These are phyloP conservation scores for Castanea crenata DNA, from an alignment of 306 rosid species.

Conservation along the genomic window DNA sequence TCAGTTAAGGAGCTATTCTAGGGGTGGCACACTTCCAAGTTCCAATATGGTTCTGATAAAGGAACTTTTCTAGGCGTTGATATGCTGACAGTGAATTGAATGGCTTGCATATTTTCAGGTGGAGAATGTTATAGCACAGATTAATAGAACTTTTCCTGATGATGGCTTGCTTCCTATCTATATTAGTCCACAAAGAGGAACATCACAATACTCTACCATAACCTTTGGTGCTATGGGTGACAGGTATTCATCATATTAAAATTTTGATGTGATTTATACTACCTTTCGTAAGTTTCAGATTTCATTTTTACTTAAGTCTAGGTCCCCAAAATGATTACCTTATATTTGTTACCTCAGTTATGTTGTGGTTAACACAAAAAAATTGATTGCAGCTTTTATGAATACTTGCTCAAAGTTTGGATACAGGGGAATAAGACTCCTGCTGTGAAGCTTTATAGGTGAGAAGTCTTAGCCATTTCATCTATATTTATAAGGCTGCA, in stretches of 20 bases:
- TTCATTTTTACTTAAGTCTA: constrained; percentile 11
- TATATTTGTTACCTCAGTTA: constrained; percentile 16
- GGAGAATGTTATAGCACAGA: constrained; percentile 67
- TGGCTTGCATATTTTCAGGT: constrained; percentile 55
- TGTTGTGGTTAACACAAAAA: constrained; percentile 26
- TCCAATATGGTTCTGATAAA: constrained; percentile 12
- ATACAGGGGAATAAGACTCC: constrained; percentile 86
- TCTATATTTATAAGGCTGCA: constrained; percentile 1
- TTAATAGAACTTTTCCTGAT: constrained; percentile 80
- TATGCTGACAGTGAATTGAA: constrained; percentile 33
- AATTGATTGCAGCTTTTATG: constrained; percentile 82
- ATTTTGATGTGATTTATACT: not conserved
- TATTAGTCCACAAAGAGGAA: constrained; percentile 69
- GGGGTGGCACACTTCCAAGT: not conserved
- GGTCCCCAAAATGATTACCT: constrained; percentile 4
- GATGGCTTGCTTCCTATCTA: constrained; percentile 97
- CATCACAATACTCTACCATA: constrained; percentile 54
- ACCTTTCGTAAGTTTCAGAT: not conserved
- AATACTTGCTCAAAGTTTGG: constrained; percentile 98
- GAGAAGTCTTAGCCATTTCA: constrained; percentile 28
- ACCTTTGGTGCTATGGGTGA: constrained; percentile 99
- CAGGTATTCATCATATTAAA: constrained; percentile 49
- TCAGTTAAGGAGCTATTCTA: not conserved
- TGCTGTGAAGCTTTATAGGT: constrained; percentile 82
- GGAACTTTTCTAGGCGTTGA: constrained; percentile 5